Evolutionary conservation across 441 rosid species (phyloP).

Genomic region (Populus tomentosa): DNA sequence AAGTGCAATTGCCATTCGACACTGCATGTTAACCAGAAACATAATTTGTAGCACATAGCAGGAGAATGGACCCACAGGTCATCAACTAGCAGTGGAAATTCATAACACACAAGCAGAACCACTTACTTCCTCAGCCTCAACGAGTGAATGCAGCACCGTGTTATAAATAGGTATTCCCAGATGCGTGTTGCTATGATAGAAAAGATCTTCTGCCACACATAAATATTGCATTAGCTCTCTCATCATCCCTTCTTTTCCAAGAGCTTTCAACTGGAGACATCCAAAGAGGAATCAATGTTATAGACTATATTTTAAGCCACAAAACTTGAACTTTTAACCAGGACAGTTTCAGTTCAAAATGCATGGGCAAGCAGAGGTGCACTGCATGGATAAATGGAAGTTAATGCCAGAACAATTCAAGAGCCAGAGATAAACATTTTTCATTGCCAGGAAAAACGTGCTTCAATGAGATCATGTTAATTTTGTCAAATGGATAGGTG

Average conservation of each 20-base stretch:
- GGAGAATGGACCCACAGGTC: constrained; percentile 4
- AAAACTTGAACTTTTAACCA: not conserved
- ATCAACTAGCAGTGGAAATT: constrained; percentile 8
- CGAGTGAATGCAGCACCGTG: constrained; percentile 63
- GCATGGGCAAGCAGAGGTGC: not conserved
- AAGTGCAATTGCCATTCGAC: constrained; percentile 41
- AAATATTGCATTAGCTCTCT: constrained; percentile 53
- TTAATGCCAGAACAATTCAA: constrained; percentile 5
- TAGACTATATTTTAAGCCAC: not conserved
- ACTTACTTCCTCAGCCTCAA: constrained; percentile 61
- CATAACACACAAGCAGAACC: constrained; percentile 8
- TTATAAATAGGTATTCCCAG: constrained; percentile 52
- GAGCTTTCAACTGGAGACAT: constrained; percentile 60
- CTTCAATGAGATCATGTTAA: not conserved
- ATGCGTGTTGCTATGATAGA: constrained; percentile 25
- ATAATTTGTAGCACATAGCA: constrained; percentile 7
- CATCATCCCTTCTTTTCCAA: constrained; percentile 80
- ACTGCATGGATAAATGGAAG: not conserved
- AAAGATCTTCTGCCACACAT: constrained; percentile 44
- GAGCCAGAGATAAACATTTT: not conserved
- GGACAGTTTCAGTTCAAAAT: not conserved
- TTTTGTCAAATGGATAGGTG: not conserved
- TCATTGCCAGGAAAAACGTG: not conserved
- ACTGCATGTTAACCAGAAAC: constrained; percentile 42
- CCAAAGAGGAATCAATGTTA: constrained; percentile 6